A percentile compares a stretch with the other conserved stretches of the same genome.
phyloP scores from a whole-genome alignment of 345 rosid genomes.

The Eucalyptus paniculata region DNA sequence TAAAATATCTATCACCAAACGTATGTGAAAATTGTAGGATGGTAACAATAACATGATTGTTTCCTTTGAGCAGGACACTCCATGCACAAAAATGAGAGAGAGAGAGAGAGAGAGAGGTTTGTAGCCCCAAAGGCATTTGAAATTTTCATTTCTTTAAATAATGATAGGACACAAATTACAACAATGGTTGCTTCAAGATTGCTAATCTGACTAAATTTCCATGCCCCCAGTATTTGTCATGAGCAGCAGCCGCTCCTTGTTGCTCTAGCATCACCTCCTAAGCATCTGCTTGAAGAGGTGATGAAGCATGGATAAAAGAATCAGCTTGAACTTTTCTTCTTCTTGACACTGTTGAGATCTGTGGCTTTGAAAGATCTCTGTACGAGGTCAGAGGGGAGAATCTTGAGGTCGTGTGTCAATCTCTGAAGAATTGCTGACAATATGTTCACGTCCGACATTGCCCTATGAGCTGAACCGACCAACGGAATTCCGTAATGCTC shows the following conservation, averaged over 20 bases:
- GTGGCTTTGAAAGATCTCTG: constrained; percentile 27
- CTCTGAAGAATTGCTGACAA: constrained; percentile 55
- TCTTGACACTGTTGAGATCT: constrained; percentile 15
- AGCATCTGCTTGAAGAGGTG: background rate
- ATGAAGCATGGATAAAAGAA: background rate
- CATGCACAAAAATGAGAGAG: background rate
- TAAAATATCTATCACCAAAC: background rate
- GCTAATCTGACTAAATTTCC: background rate
- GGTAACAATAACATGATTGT: background rate
- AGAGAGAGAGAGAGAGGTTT: background rate
- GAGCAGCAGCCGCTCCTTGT: background rate
- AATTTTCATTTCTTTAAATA: background rate
- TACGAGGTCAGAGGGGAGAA: constrained; percentile 35
- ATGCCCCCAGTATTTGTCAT: background rate
- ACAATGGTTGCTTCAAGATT: background rate
- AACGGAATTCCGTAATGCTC: constrained; percentile 23
- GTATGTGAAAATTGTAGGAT: background rate
- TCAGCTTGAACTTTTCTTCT: constrained; percentile 28
- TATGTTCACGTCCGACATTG: constrained; percentile 66
- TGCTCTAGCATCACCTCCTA: background rate
- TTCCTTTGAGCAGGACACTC: background rate
- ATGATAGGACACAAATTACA: background rate
- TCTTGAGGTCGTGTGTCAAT: constrained; percentile 48
- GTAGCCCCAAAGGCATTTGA: background rate
- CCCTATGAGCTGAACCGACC: constrained; percentile 70